These are phyloP conservation scores for Spiraea crenata DNA, from an alignment of 331 rosid genomes.

Conservation along the genomic window DNA sequence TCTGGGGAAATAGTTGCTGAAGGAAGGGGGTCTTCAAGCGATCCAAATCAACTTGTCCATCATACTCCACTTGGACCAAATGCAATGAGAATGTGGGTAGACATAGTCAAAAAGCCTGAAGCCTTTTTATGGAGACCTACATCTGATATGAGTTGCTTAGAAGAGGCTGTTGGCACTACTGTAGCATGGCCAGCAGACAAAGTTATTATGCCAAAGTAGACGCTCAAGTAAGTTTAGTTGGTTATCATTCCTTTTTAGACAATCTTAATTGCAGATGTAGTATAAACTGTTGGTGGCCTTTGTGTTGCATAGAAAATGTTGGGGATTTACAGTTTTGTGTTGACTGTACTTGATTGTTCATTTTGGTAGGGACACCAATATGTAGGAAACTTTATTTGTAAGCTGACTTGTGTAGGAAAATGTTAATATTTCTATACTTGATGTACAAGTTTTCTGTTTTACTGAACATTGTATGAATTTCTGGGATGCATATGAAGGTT, in stretches of 20 bases:
- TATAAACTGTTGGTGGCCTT: too few relatives aligned
- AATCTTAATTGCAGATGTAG: too few relatives aligned
- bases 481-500: too few relatives aligned
- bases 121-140: neutral
- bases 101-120: neutral
- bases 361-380: too few relatives aligned
- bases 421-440: too few relatives aligned
- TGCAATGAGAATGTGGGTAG: conserved; percentile 1
- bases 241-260: neutral
- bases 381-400: too few relatives aligned
- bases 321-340: too few relatives aligned
- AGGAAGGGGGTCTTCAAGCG: neutral
- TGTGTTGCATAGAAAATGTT: too few relatives aligned
- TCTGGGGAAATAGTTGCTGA: neutral
- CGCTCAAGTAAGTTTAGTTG: neutral
- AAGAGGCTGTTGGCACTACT: neutral
- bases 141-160: neutral
- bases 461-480: too few relatives aligned
- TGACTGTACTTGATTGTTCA: too few relatives aligned
- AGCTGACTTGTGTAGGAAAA: too few relatives aligned
- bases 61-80: neutral
- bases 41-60: neutral
- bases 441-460: too few relatives aligned
- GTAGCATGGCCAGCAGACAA: neutral
- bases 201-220: neutral